Conservation (phyloP, 345 rosid species). For the Balakata baccata region DNA sequence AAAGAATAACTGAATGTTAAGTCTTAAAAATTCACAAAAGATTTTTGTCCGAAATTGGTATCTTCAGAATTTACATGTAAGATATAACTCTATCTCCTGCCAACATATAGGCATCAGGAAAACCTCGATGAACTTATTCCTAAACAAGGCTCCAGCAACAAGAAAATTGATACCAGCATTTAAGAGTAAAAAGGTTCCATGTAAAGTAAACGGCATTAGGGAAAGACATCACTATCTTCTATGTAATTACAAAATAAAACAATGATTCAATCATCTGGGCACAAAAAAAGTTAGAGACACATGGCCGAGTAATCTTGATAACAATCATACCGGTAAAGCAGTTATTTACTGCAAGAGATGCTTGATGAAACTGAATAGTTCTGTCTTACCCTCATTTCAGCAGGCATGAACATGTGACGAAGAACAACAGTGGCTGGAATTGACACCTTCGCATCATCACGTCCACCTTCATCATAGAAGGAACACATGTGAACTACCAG, state of each 20-base stretch:
- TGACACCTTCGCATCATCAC: slow-evolving; percentile 79
- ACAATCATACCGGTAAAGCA: neutral
- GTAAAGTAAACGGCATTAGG: neutral
- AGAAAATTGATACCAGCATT: neutral
- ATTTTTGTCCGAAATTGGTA: neutral
- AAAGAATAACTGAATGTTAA: neutral
- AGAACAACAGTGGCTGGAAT: slow-evolving; percentile 78
- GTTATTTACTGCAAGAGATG: neutral
- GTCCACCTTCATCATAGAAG: slow-evolving; percentile 63
- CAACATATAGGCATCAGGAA: neutral
- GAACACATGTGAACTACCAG: slow-evolving; percentile 6
- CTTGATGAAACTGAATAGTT: neutral
- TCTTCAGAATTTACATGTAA: neutral
- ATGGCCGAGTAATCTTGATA: neutral
- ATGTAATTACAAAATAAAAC: neutral
- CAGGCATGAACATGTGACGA: slow-evolving; percentile 74
- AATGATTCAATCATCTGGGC: neutral
- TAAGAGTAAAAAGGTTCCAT: neutral
- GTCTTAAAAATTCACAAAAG: neutral
- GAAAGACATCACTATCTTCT: neutral
- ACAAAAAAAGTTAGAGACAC: neutral
- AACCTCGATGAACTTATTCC: neutral
- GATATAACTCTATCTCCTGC: neutral
- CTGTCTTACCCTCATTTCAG: slow-evolving; percentile 72
- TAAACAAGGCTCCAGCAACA: neutral